Evolutionary conservation across 148 eudicot genomes (phyloP).

Genomic region (Arbutus unedo): DNA sequence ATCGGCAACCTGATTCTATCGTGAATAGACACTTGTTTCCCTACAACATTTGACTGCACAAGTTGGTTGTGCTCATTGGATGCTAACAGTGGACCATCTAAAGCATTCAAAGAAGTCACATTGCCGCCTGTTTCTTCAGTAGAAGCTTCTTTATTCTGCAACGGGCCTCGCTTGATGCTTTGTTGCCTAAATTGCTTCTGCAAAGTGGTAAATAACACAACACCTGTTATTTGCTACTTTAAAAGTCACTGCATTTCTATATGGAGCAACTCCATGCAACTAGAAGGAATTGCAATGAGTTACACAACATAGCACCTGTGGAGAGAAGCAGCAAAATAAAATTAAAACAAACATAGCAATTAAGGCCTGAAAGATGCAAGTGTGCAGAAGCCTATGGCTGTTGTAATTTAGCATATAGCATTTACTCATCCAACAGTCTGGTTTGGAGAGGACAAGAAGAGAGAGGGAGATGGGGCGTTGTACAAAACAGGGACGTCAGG

Average conservation of each 20-base stretch:
- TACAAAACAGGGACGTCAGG: background rate
- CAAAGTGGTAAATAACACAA: slow-evolving; percentile 3
- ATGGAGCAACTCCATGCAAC: background rate
- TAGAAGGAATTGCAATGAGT: background rate
- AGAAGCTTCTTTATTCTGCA: slow-evolving; percentile 20
- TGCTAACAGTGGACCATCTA: slow-evolving; percentile 22
- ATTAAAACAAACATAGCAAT: background rate
- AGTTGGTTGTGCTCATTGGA: slow-evolving; percentile 20
- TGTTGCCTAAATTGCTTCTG: slow-evolving; percentile 70
- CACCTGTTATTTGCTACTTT: too few relatives aligned
- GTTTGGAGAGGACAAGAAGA: background rate
- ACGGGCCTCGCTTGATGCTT: slow-evolving; percentile 18
- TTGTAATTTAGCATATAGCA: background rate
- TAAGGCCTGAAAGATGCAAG: background rate
- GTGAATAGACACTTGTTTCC: slow-evolving; percentile 41
- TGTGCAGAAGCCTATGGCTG: background rate
- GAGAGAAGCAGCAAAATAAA: background rate
- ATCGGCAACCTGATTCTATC: slow-evolving; percentile 68
- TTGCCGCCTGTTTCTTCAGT: slow-evolving; percentile 16
- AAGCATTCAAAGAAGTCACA: slow-evolving; percentile 12
- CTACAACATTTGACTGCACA: slow-evolving; percentile 19
- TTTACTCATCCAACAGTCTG: background rate
- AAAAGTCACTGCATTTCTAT: background rate
- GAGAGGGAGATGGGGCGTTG: background rate
- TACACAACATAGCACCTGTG: background rate